These are phyloP conservation scores for Aquilaria malaccensis DNA, from an alignment of 345 rosid genomes.

Conservation along the genomic window DNA sequence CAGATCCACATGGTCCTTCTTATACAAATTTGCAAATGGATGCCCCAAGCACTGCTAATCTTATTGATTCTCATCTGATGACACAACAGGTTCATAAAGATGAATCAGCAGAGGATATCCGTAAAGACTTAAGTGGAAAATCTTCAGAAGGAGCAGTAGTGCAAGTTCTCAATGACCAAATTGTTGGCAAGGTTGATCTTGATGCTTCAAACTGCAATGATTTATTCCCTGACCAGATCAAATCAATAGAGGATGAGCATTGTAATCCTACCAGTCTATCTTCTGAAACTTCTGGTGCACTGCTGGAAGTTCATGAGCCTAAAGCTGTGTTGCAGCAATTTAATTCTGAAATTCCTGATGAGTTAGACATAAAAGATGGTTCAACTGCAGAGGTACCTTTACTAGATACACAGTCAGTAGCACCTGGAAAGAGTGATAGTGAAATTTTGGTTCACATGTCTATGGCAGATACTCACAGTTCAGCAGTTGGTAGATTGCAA, in stretches of 20 bases:
- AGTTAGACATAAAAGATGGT: constrained; percentile 12
- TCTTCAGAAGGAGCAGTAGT: constrained; percentile 20
- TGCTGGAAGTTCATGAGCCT: constrained; percentile 18
- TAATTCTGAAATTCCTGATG: constrained; percentile 19
- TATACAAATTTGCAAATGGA: constrained; percentile 14
- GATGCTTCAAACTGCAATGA: constrained; percentile 25
- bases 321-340: constrained; percentile 14
- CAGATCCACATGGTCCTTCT: constrained; percentile 18
- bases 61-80: constrained; percentile 8
- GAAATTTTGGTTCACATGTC: constrained; percentile 21
- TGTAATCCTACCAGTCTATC: constrained; percentile 17
- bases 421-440: constrained; percentile 18
- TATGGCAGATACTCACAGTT: constrained; percentile 10
- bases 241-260: constrained; percentile 11
- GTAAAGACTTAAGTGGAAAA: constrained; percentile 18
- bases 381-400: constrained; percentile 9
- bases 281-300: constrained; percentile 19
- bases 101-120: constrained; percentile 18
- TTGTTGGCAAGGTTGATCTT: constrained; percentile 7
- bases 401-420: constrained; percentile 19
- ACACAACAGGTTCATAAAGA: constrained; percentile 18
- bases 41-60: constrained; percentile 15
- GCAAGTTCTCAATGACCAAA: constrained; percentile 12
- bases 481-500: constrained; percentile 9
- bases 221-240: constrained; percentile 12